Evolutionary conservation across 805 yeast species (phyloP).

Genomic region (Priceomyces castillae): DNA sequence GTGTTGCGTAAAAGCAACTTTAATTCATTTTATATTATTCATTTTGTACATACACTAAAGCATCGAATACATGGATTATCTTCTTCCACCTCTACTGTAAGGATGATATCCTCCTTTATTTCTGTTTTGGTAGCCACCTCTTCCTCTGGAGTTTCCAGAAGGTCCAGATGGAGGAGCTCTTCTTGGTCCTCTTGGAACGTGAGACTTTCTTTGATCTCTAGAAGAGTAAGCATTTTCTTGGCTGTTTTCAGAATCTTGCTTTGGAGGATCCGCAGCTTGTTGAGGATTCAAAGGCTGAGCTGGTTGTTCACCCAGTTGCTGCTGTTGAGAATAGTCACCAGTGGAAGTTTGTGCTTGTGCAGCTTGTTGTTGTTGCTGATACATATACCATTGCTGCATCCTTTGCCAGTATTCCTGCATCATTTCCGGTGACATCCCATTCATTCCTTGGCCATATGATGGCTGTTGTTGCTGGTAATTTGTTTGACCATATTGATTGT

Average conservation of each 20-base stretch:
- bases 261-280: conserved; percentile 11
- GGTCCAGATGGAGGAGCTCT: conserved; percentile 41
- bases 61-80: conserved; percentile 7
- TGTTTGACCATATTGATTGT: conserved; percentile 23
- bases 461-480: conserved; percentile 17
- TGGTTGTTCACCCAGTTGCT: conserved; percentile 24
- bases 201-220: conserved; percentile 28
- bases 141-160: conserved; percentile 26
- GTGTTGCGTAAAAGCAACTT: neutral
- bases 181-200: conserved; percentile 54
- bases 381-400: conserved; percentile 64
- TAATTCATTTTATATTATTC: conserved; percentile 1
- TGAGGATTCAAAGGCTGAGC: conserved; percentile 45
- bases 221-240: conserved; percentile 13
- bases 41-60: conserved; percentile 2
- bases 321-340: conserved; percentile 19
- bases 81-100: conserved; percentile 41
- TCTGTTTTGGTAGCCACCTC: conserved; percentile 31
- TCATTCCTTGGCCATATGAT: conserved; percentile 21
- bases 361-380: conserved; percentile 57
- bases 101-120: conserved; percentile 42
- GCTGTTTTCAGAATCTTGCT: conserved; percentile 10
- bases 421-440: conserved; percentile 48
- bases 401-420: conserved; percentile 63
- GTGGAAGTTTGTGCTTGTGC: conserved; percentile 22